A percentile compares a stretch with the other conserved stretches of the same genome.
phyloP scores from a whole-genome alignment of 257 asterid species.

The Orobanche coerulescens region DNA sequence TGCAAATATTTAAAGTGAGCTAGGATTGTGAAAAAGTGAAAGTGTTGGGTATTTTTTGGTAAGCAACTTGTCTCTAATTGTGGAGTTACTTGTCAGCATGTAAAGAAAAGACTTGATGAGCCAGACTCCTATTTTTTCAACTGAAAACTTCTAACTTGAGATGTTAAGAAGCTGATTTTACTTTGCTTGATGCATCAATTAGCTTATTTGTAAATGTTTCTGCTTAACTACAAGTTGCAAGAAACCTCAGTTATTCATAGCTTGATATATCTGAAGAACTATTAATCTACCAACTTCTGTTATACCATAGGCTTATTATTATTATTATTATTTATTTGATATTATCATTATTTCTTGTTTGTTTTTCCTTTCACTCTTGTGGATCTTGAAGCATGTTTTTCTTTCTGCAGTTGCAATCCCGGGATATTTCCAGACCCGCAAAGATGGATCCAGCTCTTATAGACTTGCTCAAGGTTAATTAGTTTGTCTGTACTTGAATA shows the following conservation, averaged over 20 bases:
- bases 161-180: neutral
- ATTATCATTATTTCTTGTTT: neutral
- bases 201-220: neutral
- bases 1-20: too few relatives aligned
- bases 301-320: conserved; percentile 9
- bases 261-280: conserved; percentile 7
- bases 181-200: conserved; percentile 13
- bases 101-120: conserved; percentile 18
- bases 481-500: conserved; percentile 7
- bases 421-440: conserved; percentile 51
- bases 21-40: too few relatives aligned
- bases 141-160: neutral
- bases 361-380: conserved; percentile 6
- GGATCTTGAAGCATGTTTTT: conserved; percentile 20
- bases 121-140: conserved; percentile 7
- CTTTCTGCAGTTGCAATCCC: conserved; percentile 55
- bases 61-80: too few relatives aligned
- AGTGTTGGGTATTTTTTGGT: too few relatives aligned
- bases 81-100: conserved; percentile 4
- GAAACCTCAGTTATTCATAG: neutral
- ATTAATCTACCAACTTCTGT: neutral
- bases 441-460: conserved; percentile 54
- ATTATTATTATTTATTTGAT: too few relatives aligned
- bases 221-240: neutral
- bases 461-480: conserved; percentile 72